phyloP scores from a whole-genome alignment of 306 rosid genomes.

The Cucumis sativus region Cucumber_9930_V3 NC_026660.2:1332001-1332500 shows the following conservation, averaged over 20 bases:
- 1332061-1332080: conserved; percentile 25
- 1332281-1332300: conserved; percentile 1
- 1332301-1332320: conserved; percentile 6
- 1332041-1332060: too few relatives aligned
- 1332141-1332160: conserved; percentile 51
- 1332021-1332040: too few relatives aligned
- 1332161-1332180: conserved; percentile 23
- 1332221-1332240: not conserved
- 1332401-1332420: conserved; percentile 1
- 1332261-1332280: conserved; percentile 11
- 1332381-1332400: not conserved
- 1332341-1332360: not conserved
- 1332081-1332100: conserved; percentile 33
- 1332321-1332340: conserved; percentile 40
- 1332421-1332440: conserved; percentile 17
- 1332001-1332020: too few relatives aligned
- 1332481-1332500: not conserved
- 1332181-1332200: not conserved
- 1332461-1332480: conserved; percentile 7
- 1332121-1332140: conserved; percentile 33
- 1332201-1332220: not conserved
- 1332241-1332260: not conserved
- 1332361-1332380: too few relatives aligned
- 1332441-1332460: conserved; percentile 11
- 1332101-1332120: conserved; percentile 22